phyloP scores from a whole-genome alignment of 106 monocot species.

The Dendrobium nobile region DNA sequence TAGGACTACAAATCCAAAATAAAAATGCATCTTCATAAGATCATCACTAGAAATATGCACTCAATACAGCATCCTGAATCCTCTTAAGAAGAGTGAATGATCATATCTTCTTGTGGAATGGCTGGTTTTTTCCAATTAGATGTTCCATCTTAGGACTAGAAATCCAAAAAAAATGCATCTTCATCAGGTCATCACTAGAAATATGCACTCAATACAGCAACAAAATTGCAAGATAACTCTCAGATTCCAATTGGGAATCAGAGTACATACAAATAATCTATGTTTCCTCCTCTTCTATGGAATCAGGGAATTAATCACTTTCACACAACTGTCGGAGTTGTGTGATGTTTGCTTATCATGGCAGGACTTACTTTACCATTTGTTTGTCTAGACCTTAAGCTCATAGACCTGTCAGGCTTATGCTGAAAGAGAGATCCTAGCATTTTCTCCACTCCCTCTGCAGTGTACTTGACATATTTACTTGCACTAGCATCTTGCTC shows the following conservation, averaged over 20 bases:
- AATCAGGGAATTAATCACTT: not conserved
- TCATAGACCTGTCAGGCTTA: conserved; percentile 40
- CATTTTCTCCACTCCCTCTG: conserved; percentile 68
- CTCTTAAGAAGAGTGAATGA: not conserved
- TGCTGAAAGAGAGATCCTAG: conserved; percentile 59
- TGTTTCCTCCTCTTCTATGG: not conserved
- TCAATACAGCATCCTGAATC: not conserved
- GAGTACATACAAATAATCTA: conserved; percentile 6
- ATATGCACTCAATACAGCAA: not conserved
- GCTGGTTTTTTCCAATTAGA: not conserved
- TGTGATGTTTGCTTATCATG: conserved; percentile 25
- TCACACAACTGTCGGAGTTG: conserved; percentile 43
- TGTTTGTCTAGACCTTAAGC: conserved; percentile 43
- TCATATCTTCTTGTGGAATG: not conserved
- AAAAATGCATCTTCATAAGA: conserved; percentile 3
- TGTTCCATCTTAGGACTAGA: not conserved
- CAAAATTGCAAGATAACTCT: not conserved
- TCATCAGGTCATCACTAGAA: conserved; percentile 6
- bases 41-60: conserved; percentile 2
- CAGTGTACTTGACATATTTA: conserved; percentile 76
- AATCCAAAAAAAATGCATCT: not conserved
- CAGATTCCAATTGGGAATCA: not conserved
- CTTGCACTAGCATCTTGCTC: conserved; percentile 71
- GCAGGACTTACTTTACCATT: conserved; percentile 43
- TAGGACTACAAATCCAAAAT: not conserved